Conservation (phyloP, 1,284 basidiomycete species). For the Pyrrhoderma noxium region DNA sequence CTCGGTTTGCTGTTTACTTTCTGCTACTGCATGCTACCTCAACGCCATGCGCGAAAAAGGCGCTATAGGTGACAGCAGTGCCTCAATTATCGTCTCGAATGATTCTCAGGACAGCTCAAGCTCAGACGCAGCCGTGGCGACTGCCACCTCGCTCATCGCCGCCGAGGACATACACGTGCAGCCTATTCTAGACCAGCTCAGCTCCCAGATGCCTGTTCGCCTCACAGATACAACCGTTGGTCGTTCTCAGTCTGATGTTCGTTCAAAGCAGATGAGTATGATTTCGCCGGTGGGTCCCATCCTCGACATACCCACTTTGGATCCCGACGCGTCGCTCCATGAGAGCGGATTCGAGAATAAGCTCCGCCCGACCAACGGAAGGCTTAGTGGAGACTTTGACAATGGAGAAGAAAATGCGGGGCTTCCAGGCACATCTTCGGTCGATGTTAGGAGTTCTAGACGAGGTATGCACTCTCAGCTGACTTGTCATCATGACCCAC, state of each 20-base stretch:
- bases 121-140: no score
- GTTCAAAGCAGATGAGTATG: neutral
- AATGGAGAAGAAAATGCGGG: no score
- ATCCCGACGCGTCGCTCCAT: constrained; percentile 2
- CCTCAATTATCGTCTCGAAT: no score
- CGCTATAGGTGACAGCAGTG: no score
- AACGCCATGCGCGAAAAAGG: no score
- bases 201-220: neutral
- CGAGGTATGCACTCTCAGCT: no score
- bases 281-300: neutral
- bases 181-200: constrained; percentile 7
- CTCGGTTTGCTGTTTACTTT: no score
- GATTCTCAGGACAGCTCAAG: no score
- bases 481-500: no score
- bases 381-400: neutral
- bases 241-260: constrained; percentile 1
- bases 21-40: no score
- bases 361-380: constrained; percentile 1
- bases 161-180: constrained; percentile 10
- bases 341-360: neutral
- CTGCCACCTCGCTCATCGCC: constrained; percentile 11
- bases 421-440: no score
- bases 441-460: no score
- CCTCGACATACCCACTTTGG: neutral
- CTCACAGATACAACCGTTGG: neutral